phyloP scores from a whole-genome alignment of 2,329 filamentous ascomycete genomes.

The Metarhizium guizhouense region DNA sequence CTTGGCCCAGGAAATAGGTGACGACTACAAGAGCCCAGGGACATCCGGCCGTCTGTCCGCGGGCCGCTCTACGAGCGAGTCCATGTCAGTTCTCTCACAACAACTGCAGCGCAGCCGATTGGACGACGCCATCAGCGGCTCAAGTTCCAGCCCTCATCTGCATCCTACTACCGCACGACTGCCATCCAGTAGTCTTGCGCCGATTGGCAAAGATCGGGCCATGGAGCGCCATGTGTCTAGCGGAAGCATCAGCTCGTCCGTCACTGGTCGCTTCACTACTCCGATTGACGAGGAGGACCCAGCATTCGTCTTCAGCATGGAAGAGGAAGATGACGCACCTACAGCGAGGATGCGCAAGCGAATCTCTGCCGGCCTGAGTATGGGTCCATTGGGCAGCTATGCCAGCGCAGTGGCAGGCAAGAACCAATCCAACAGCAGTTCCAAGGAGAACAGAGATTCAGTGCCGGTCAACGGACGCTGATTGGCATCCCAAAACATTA shows the following conservation, averaged over 20 bases:
- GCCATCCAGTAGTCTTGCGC: slow-evolving; percentile 27
- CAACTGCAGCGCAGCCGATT: slow-evolving; percentile 53
- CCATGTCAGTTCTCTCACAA: slow-evolving; percentile 50
- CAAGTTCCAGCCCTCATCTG: slow-evolving; percentile 35
- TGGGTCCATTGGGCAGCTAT: slow-evolving; percentile 32
- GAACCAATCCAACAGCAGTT: slow-evolving; percentile 12
- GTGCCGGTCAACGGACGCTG: slow-evolving; percentile 23
- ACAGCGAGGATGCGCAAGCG: slow-evolving; percentile 38
- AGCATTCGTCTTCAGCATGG: slow-evolving; percentile 58
- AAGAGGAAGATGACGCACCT: slow-evolving; percentile 48
- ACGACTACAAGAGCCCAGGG: slow-evolving; percentile 23
- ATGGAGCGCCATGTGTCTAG: slow-evolving; percentile 52
- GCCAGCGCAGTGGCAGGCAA: slow-evolving; percentile 26
- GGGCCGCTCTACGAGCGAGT: slow-evolving; percentile 35
- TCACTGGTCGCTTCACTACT: slow-evolving; percentile 50
- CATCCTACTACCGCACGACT: slow-evolving; percentile 38
- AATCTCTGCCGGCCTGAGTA: slow-evolving; percentile 33
- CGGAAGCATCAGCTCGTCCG: slow-evolving; percentile 45
- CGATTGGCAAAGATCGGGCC: slow-evolving; percentile 32
- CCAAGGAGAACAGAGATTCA: slow-evolving; percentile 20
- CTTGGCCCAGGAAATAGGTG: slow-evolving; percentile 44
- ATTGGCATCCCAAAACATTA: slow-evolving; percentile 6
- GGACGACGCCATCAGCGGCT: slow-evolving; percentile 24
- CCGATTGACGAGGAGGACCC: slow-evolving; percentile 58
- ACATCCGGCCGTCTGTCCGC: slow-evolving; percentile 30